Evolutionary conservation across 2,329 filamentous ascomycete species (phyloP), one percentile per base, ranked within the genome.

Genomic region (Diaporthe citrichinensis): DNA sequence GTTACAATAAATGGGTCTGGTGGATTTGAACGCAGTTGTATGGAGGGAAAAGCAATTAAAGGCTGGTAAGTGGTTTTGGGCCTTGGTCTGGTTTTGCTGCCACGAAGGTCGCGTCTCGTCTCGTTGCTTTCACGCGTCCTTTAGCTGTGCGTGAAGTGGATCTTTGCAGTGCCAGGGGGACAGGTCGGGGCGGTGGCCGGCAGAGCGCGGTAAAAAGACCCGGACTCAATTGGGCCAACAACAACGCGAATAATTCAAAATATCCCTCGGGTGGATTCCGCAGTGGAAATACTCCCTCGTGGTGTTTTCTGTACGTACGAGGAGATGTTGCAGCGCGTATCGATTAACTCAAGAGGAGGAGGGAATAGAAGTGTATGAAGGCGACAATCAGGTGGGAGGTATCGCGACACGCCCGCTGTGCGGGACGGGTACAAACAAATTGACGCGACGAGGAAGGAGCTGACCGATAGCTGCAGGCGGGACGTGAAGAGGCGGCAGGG

Each of bases 61-160:
- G 65, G 71, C 49, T 57, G 69, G 65, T 69, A 69, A 69, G 65
- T 69, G 65, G 65, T 69, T 69, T 69, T 53, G 72, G 61, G 62
- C 46, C 28, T 71, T 51, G 76, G 69, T 73, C 73, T 73, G 73
- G 76, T 73, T 77, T 75, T 77, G 59, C 61, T 68, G 59, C 69
- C 61, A 67, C 51, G 75, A 65, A 41, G 41, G 28, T 72, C 67
- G 65, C 67, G 72, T 73, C 73, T 65, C 73, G 75, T 73, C 65
- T 69, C 46, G 61, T 65, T 9, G 65, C 65, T 69, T 39, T 69
- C 65, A 69, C 65, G 65, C 65, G 65, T 69, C 34, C 49, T 55
- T 20, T 69, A 25, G 31, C 31, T 31, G 62, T 39, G 53, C 8
- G 58, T 61, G 49, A 34, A 69, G 65, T 69, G 65, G 65, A 69